A percentile compares a stretch with the other conserved stretches of the same genome.
Evolutionary conservation across 768 basidiomycete species (phyloP).

Genomic region (Boletus huronensis): DNA sequence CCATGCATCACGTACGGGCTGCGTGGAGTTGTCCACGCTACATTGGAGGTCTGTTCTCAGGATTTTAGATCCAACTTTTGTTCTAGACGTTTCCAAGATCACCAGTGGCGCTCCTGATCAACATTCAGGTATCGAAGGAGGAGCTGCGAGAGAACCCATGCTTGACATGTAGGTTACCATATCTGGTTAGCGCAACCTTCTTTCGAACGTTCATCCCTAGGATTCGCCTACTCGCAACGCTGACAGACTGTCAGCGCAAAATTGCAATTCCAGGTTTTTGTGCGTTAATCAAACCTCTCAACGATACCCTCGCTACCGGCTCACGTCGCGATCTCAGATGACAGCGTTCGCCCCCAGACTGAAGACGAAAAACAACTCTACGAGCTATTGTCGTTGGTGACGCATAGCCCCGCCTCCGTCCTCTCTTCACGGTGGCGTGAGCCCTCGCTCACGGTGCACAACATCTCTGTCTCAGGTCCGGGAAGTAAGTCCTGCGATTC

Average conservation of each 20-base stretch:
- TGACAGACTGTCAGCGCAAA: conserved; percentile 54
- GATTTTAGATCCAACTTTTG: neutral
- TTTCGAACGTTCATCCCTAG: conserved; percentile 34
- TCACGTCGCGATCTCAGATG: conserved; percentile 45
- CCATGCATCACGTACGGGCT: conserved; percentile 96
- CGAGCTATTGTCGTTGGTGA: conserved; percentile 62
- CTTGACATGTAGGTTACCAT: conserved; percentile 68
- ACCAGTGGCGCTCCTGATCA: conserved; percentile 71
- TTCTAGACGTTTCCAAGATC: conserved; percentile 43
- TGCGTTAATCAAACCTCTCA: conserved; percentile 37
- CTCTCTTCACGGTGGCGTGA: conserved; percentile 84
- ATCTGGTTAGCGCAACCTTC: neutral
- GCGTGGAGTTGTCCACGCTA: conserved; percentile 89
- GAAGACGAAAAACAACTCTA: conserved; percentile 67
- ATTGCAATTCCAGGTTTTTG: conserved; percentile 83
- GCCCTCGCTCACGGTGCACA: conserved; percentile 87
- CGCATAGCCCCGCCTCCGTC: conserved; percentile 61
- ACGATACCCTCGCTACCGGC: neutral
- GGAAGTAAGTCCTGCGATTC: conserved; percentile 48
- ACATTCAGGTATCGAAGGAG: conserved; percentile 94
- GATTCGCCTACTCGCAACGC: conserved; percentile 72
- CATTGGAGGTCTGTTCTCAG: conserved; percentile 53
- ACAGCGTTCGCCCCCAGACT: conserved; percentile 67
- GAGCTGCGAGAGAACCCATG: conserved; percentile 86
- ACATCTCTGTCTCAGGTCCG: conserved; percentile 77